Conservation (phyloP, 2,329 filamentous ascomycete genomes). For the Diaporthe sp. region DNA sequence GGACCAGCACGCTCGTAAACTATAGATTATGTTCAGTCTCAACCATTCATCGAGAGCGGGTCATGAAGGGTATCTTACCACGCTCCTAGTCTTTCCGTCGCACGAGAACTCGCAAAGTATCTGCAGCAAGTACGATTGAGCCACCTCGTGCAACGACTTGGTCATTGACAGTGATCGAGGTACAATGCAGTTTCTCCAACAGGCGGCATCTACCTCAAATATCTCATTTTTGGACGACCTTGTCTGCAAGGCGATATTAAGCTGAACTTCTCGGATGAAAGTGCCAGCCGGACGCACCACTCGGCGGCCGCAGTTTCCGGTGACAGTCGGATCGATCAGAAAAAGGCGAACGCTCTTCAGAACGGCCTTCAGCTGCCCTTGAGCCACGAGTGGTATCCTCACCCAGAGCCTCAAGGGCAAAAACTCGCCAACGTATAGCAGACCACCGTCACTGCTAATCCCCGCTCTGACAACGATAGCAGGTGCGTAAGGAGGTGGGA, state of each 20-base stretch:
- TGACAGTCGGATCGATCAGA: background rate
- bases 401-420: background rate
- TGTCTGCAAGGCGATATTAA: background rate
- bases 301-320: background rate
- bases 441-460: background rate
- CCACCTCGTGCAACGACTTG: background rate
- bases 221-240: background rate
- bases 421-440: background rate
- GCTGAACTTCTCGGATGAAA: background rate
- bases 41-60: fast-evolving
- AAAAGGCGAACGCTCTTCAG: background rate
- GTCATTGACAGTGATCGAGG: background rate
- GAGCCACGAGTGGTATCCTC: background rate
- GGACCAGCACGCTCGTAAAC: conserved; percentile 6
- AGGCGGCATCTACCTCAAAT: background rate
- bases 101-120: conserved; percentile 6
- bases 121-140: background rate
- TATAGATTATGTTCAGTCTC: background rate
- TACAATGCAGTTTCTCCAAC: background rate
- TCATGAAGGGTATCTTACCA: background rate
- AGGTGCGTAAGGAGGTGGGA: background rate
- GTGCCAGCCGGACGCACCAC: background rate
- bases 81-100: background rate
- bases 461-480: conserved; percentile 7
- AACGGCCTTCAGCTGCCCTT: background rate